These are phyloP conservation scores for Bryopsis sp. DNA, from an alignment of 139 green algal genomes.

Conservation along the genomic window DNA sequence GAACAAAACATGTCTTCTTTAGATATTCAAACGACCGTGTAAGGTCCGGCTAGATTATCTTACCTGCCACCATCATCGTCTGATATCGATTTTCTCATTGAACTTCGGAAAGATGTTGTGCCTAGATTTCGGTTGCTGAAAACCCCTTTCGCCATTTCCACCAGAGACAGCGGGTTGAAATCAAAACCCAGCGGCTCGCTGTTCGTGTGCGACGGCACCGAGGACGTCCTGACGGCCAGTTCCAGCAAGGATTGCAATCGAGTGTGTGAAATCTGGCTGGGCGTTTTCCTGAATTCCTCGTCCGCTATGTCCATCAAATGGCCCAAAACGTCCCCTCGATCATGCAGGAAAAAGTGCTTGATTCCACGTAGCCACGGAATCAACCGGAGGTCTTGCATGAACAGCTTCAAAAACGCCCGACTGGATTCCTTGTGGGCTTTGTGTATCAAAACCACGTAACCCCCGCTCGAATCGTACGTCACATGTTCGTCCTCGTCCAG, in stretches of 20 bases:
- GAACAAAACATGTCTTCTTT: no score
- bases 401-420: constrained; percentile 47
- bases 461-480: constrained; percentile 36
- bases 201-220: neutral
- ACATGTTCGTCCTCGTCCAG: constrained; percentile 2
- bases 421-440: constrained; percentile 39
- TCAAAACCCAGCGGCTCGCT: neutral
- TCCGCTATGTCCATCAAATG: constrained; percentile 55
- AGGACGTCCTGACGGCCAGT: constrained; percentile 2
- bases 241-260: constrained; percentile 81
- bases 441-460: constrained; percentile 25
- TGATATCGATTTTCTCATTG: no score
- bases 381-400: constrained; percentile 42
- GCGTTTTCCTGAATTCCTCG: constrained; percentile 55
- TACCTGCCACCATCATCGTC: no score
- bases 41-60: no score
- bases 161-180: neutral
- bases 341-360: constrained; percentile 89
- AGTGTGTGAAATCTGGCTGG: constrained; percentile 42
- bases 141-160: no score
- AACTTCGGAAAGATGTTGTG: no score
- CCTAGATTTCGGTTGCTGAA: no score
- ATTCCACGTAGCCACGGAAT: constrained; percentile 52
- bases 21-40: no score
- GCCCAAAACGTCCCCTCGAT: constrained; percentile 34